Evolutionary conservation across 2,329 filamentous ascomycete genomes (phyloP), one percentile per base, ranked within the genome.

Genomic region (Lithohypha guttulata): DNA sequence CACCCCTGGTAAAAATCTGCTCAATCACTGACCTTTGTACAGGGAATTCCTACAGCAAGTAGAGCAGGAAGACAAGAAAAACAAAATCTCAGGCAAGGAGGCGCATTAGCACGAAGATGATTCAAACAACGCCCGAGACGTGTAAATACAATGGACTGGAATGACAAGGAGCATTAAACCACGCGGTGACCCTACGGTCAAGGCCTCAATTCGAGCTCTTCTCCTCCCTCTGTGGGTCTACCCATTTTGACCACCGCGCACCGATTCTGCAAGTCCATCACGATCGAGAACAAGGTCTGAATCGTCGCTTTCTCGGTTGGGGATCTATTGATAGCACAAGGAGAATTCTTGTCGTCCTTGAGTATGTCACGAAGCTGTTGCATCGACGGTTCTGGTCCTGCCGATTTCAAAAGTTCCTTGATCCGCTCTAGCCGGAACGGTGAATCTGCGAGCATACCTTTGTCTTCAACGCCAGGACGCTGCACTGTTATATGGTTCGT

Each of bases 11-110:
- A 32, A 3, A 15, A 4, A 21, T 43, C 40, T 20, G 36, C 22
- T n/a, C n/a, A 9, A 20, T 33, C 28, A 15, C 42, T 39, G 28
- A 37, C 31, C 8, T 8, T 11, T 15, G 29, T 26, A 39, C 50
- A 71, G 68, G 56, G 63, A 70, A 42, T 71, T 71, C 54, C 43
- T 71, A 51, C 66, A 70, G 48, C 60, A 61, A 42, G 59, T 65
- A 35, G 63, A 69, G 46, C 63, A 61, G 38, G 66, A 65, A 44
- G 61, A 66, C 51, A 67, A 67, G 55, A 57, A 56, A 28, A 58
- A 60, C 34, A 47, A 51, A 37, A 41, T 48, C 34, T 42, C 45
- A 8, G 42, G 43, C 21, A 49, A 49, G 34, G 41, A 47, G 28
- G 42, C 45, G 31, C 43, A 51, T 33, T 49, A 46, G 35, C 41